Evolutionary conservation across 805 yeast species (phyloP).

Genomic region (Ogataea thermomethanolica): DNA sequence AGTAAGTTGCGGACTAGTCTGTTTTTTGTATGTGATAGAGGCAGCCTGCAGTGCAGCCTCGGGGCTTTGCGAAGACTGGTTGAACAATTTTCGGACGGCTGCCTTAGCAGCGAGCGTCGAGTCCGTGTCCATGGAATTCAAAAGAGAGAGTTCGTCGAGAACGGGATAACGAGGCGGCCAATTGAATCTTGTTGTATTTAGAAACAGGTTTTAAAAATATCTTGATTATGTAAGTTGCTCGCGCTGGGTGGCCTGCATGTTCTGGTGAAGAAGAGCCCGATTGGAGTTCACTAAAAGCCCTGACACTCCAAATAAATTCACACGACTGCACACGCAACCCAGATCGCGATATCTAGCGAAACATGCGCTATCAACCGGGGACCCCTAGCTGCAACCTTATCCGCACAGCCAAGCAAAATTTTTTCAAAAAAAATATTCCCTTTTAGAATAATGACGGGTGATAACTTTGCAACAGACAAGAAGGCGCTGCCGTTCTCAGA

Average conservation of each 20-base stretch:
- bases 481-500: constrained; percentile 63
- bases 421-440: constrained; percentile 3
- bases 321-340: background rate
- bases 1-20: constrained; percentile 11
- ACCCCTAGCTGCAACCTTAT: background rate
- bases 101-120: constrained; percentile 14
- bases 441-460: constrained; percentile 7
- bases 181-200: background rate
- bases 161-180: background rate
- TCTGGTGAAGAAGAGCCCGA: background rate
- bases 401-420: constrained; percentile 10
- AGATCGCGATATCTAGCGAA: background rate
- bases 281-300: background rate
- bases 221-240: constrained; percentile 1
- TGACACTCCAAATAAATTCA: background rate
- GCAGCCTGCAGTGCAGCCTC: constrained; percentile 26
- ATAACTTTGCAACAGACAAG: constrained; percentile 57
- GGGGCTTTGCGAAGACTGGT: constrained; percentile 7
- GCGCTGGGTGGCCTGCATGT: background rate
- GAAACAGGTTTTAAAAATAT: background rate
- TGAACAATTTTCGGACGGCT: constrained; percentile 12
- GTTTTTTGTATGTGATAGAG: constrained; percentile 23
- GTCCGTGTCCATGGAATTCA: constrained; percentile 9
- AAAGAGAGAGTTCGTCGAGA: background rate
- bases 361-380: background rate